Conservation (phyloP, 2,329 filamentous ascomycete genomes). For the Aspergillus neotritici region DNA sequence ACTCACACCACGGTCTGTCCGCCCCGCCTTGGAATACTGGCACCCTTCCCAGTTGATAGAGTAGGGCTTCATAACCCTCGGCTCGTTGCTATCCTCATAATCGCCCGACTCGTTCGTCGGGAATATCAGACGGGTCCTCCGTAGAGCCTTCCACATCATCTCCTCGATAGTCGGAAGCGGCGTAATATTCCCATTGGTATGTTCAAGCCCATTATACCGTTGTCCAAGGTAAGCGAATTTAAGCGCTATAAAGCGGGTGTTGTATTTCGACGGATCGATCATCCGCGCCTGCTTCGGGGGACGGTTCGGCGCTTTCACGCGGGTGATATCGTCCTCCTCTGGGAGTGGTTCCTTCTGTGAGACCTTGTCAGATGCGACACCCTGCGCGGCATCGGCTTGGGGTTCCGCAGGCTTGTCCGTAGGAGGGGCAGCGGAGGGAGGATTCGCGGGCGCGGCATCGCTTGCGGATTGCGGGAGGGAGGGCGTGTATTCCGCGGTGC, state of each 20-base stretch:
- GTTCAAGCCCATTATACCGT: slow-evolving; percentile 88
- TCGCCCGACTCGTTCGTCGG: slow-evolving; percentile 49
- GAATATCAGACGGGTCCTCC: slow-evolving; percentile 74
- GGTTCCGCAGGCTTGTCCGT: neutral
- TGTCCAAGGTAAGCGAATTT: slow-evolving; percentile 93
- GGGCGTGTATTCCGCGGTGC: slow-evolving; percentile 34
- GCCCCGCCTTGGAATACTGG: slow-evolving; percentile 91
- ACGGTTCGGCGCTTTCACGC: slow-evolving; percentile 20
- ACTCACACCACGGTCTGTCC: slow-evolving; percentile 89
- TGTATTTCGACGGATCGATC: slow-evolving; percentile 75
- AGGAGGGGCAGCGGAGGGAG: neutral
- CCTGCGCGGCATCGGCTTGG: neutral
- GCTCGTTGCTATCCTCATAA: slow-evolving; percentile 35
- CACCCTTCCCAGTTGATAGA: slow-evolving; percentile 71
- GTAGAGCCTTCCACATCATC: slow-evolving; percentile 84
- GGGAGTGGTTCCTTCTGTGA: slow-evolving; percentile 14
- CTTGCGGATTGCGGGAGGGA: slow-evolving; percentile 4
- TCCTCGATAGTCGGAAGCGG: slow-evolving; percentile 81
- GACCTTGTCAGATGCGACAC: slow-evolving; percentile 4
- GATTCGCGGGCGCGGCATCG: slow-evolving; percentile 1
- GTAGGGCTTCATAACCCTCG: slow-evolving; percentile 36
- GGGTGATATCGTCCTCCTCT: slow-evolving; percentile 21
- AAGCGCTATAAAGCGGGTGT: slow-evolving; percentile 77
- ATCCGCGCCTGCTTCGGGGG: slow-evolving; percentile 43
- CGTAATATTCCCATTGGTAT: slow-evolving; percentile 64